These are phyloP conservation scores for Venturiaceae sp. DNA, from an alignment of 2,329 filamentous ascomycete genomes.

Conservation along the genomic window DNA sequence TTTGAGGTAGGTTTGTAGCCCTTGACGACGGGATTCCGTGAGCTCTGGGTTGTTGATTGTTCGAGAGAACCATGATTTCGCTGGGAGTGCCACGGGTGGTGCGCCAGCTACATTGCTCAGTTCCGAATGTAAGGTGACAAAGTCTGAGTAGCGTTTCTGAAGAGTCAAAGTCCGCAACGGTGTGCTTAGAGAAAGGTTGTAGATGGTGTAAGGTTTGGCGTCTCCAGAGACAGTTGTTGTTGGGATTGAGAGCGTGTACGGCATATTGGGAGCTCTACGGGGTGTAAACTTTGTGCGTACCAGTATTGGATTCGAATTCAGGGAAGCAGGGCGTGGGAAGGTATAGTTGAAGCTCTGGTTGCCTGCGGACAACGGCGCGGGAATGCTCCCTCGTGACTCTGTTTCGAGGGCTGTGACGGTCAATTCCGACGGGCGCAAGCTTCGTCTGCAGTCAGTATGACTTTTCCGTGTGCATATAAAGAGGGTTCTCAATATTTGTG, in stretches of 20 bases:
- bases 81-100: constrained; percentile 59
- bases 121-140: constrained; percentile 53
- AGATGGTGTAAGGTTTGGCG: constrained; percentile 63
- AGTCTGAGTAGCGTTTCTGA: constrained; percentile 77
- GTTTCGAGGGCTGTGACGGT: not conserved
- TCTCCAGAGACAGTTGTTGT: constrained; percentile 37
- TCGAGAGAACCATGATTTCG: constrained; percentile 64
- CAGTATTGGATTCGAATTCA: not conserved
- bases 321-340: not conserved
- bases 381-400: not conserved
- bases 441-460: not conserved
- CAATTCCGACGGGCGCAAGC: not conserved
- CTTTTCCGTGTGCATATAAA: not conserved
- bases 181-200: constrained; percentile 68
- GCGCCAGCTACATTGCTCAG: constrained; percentile 53
- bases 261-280: constrained; percentile 19
- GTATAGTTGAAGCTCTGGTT: not conserved
- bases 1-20: constrained; percentile 61
- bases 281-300: not conserved
- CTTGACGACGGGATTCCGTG: constrained; percentile 58
- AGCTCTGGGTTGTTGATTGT: constrained; percentile 61
- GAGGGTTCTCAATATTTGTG: not conserved
- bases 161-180: constrained; percentile 67
- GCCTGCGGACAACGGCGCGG: not conserved
- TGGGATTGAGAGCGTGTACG: constrained; percentile 33